phyloP scores from a whole-genome alignment of 495 filamentous ascomycete species.

The Eremomyces bilateralis region DNA sequence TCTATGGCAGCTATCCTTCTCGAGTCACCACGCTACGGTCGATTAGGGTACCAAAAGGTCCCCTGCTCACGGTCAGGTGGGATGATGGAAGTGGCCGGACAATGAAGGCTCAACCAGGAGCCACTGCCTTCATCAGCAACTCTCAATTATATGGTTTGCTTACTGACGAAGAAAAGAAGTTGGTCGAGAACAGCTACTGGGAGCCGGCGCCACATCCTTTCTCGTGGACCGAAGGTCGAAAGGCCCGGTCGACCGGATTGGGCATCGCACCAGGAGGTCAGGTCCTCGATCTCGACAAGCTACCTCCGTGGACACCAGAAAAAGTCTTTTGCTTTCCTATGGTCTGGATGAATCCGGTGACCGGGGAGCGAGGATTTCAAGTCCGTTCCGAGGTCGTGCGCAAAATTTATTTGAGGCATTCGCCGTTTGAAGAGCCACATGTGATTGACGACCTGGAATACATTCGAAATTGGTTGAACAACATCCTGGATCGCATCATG shows the following conservation, averaged over 20 bases:
- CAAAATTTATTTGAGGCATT: constrained; percentile 7
- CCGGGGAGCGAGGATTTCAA: constrained; percentile 13
- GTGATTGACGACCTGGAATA: constrained; percentile 5
- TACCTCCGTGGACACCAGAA: too few species aligned
- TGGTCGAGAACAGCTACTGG: constrained; percentile 23
- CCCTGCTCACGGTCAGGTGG: constrained; percentile 21
- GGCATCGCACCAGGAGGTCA: constrained; percentile 18
- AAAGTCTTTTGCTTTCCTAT: too few species aligned
- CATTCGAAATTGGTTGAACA: constrained; percentile 3
- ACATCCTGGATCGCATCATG: constrained; percentile 5
- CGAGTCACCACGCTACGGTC: constrained; percentile 24
- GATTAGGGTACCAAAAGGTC: constrained; percentile 15
- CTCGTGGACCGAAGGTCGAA: constrained; percentile 21
- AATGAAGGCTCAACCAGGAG: constrained; percentile 1
- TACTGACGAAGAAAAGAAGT: constrained; percentile 18
- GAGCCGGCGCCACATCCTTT: constrained; percentile 23
- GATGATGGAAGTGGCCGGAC: constrained; percentile 17
- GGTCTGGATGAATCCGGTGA: constrained; percentile 22
- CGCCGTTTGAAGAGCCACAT: constrained; percentile 3
- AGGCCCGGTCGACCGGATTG: constrained; percentile 18
- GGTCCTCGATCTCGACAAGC: too few species aligned
- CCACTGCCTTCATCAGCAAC: constrained; percentile 3
- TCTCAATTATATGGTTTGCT: constrained; percentile 19
- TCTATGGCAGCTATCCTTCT: constrained; percentile 22
- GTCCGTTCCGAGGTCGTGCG: constrained; percentile 12